A percentile compares a stretch with the other conserved stretches of the same genome.
Evolutionary conservation across 257 asterid genomes (phyloP).

Genomic region (Mentha longifolia): DNA sequence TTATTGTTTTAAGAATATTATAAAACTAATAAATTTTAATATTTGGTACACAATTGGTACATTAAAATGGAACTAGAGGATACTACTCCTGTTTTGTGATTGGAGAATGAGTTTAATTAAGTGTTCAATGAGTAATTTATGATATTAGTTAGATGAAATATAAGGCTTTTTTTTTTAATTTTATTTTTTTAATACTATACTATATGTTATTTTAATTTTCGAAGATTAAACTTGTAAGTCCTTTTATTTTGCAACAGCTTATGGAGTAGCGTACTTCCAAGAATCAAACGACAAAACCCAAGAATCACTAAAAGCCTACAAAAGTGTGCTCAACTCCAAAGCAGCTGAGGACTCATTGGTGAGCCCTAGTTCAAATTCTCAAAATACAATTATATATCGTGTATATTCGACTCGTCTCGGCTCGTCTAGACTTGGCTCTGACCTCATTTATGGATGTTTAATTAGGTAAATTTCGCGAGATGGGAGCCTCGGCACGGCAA

Average conservation of each 20-base stretch:
- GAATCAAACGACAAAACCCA: constrained; percentile 34
- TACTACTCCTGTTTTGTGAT: too few species aligned
- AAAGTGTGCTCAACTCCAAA: constrained; percentile 58
- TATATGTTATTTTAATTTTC: too few species aligned
- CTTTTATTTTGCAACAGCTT: constrained; percentile 36
- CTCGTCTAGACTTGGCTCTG: background rate
- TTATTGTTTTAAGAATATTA: too few species aligned
- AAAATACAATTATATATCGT: background rate
- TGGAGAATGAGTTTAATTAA: too few species aligned
- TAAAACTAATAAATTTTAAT: too few species aligned
- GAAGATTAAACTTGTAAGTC: too few species aligned
- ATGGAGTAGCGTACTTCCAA: constrained; percentile 55
- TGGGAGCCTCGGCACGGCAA: constrained; percentile 84
- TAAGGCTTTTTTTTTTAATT: too few species aligned
- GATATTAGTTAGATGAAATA: too few species aligned
- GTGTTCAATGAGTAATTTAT: too few species aligned
- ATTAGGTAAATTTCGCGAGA: constrained; percentile 66
- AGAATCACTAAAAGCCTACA: constrained; percentile 39
- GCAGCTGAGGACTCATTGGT: constrained; percentile 60
- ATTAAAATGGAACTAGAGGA: too few species aligned
- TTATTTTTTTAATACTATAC: too few species aligned
- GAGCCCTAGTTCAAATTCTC: constrained; percentile 21
- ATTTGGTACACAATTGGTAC: too few species aligned
- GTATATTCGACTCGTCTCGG: background rate
- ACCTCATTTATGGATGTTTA: background rate